Conservation (phyloP, 371 early-diverging fungal species). For the Apophysomyces elegans region DNA sequence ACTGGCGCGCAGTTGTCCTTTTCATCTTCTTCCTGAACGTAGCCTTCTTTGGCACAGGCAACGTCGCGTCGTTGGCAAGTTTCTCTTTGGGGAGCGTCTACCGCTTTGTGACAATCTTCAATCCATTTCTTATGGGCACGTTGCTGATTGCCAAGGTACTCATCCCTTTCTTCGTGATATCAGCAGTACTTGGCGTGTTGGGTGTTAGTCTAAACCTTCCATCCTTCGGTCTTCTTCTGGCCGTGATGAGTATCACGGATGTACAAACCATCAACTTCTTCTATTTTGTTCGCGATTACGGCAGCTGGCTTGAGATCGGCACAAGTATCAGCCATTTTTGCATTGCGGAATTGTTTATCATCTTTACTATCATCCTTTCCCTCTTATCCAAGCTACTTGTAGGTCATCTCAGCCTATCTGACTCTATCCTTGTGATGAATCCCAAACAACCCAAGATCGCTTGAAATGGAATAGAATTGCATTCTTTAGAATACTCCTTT, state of each 20-base stretch:
- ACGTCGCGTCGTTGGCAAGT: constrained; percentile 87
- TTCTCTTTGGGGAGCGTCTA: constrained; percentile 92
- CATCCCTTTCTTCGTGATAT: constrained; percentile 90
- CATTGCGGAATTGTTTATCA: constrained; percentile 83
- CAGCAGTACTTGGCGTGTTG: constrained; percentile 79
- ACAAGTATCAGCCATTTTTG: constrained; percentile 91
- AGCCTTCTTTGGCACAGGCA: constrained; percentile 97
- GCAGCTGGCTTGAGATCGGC: constrained; percentile 97
- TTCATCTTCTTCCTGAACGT: constrained; percentile 91
- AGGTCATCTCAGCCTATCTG: constrained; percentile 40
- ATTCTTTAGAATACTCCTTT: neutral
- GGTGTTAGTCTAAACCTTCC: constrained; percentile 75
- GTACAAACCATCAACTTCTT: constrained; percentile 96
- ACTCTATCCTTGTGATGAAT: neutral
- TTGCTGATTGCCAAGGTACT: constrained; percentile 87
- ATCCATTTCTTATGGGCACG: constrained; percentile 90
- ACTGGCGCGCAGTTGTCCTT: constrained; percentile 73
- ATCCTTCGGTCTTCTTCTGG: constrained; percentile 82
- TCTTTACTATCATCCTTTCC: constrained; percentile 78
- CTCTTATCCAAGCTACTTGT: constrained; percentile 64
- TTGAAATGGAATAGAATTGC: neutral
- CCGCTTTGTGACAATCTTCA: constrained; percentile 87
- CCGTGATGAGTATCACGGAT: constrained; percentile 87
- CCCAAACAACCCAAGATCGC: neutral
- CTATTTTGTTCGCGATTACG: constrained; percentile 89